Conservation (phyloP, 202 grass and related monocot species). For the Setaria italica region DNA sequence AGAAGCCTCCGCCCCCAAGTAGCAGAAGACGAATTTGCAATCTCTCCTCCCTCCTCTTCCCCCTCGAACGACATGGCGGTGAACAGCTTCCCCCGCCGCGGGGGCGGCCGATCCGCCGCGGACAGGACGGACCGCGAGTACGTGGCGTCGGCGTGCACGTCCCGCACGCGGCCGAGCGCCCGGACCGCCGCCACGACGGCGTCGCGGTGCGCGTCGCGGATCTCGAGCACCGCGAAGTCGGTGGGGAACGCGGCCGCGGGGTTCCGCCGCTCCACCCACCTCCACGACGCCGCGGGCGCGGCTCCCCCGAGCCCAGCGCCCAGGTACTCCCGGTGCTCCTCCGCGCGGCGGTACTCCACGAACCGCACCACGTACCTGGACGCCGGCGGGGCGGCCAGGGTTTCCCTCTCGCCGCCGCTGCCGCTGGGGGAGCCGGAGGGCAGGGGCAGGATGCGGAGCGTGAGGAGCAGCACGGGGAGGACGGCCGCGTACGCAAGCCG, state of each 20-base stretch:
- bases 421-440: conserved; percentile 33
- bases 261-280: conserved; percentile 86
- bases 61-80: conserved; percentile 85
- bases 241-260: conserved; percentile 76
- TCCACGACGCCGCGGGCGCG: conserved; percentile 51
- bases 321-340: conserved; percentile 71
- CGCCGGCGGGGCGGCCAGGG: conserved; percentile 29
- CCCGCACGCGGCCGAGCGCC: conserved; percentile 68
- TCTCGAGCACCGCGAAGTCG: conserved; percentile 88
- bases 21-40: conserved; percentile 58
- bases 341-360: conserved; percentile 61
- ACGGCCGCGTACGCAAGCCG: conserved; percentile 41
- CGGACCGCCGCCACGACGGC: conserved; percentile 51
- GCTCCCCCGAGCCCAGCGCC: conserved; percentile 44
- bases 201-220: conserved; percentile 51
- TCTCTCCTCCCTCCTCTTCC: conserved; percentile 37
- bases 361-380: conserved; percentile 84
- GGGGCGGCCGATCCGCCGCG: conserved; percentile 36
- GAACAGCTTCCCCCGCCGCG: conserved; percentile 67
- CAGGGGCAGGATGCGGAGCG: conserved; percentile 44
- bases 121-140: conserved; percentile 72
- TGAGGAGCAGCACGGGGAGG: conserved; percentile 49
- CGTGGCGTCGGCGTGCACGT: conserved; percentile 68
- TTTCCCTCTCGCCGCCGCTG: background rate
- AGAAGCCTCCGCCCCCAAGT: conserved; percentile 75